Conservation (phyloP, 176 grass and related monocot species). For the Pharus latifolius region DNA sequence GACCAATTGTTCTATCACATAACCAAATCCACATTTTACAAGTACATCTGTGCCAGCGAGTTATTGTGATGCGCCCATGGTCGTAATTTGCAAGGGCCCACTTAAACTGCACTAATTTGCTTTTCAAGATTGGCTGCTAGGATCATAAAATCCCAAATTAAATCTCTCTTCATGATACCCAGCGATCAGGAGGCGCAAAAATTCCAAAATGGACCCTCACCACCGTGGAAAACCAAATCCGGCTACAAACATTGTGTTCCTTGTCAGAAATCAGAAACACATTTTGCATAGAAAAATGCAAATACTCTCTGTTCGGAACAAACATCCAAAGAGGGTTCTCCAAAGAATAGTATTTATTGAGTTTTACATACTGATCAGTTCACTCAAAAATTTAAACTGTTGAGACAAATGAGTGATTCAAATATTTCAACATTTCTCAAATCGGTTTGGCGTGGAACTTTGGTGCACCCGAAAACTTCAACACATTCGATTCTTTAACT, state of each 20-base stretch:
- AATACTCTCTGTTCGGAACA: too few species aligned
- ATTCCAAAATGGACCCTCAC: background rate
- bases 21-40: background rate
- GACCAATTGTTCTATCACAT: background rate
- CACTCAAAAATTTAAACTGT: too few species aligned
- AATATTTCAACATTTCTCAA: too few species aligned
- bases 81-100: background rate
- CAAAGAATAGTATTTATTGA: too few species aligned
- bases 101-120: background rate
- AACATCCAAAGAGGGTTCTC: too few species aligned
- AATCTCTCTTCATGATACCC: background rate
- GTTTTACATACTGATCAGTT: too few species aligned
- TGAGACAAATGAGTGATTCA: too few species aligned
- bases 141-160: background rate
- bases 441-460: too few species aligned
- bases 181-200: background rate
- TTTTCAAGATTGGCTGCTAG: conserved; percentile 14
- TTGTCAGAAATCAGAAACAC: too few species aligned
- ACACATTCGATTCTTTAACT: too few species aligned
- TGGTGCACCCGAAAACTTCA: too few species aligned
- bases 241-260: conserved; percentile 14
- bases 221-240: background rate
- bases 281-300: too few species aligned
- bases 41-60: background rate
- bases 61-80: conserved; percentile 5